Percentiles rank a stretch among this genome's conserved stretches.
Evolutionary conservation across 371 early-diverging fungal genomes (phyloP).

Genomic region (Syncephalastrum racemosum): DNA sequence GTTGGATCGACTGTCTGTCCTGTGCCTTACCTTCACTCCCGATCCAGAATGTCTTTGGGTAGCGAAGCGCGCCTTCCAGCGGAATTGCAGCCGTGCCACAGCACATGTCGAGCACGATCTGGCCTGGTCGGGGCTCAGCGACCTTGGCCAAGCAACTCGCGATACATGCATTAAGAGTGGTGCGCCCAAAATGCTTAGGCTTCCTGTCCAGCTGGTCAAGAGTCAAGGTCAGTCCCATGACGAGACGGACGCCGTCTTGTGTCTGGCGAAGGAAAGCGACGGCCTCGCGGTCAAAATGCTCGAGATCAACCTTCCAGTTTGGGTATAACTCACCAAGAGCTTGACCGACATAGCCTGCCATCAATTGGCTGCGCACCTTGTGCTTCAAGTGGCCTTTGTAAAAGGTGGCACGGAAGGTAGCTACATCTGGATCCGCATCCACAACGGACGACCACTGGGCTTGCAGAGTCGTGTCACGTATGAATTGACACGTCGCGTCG

Average conservation of each 20-base stretch:
- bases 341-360: constrained; percentile 35
- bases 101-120: constrained; percentile 47
- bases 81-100: constrained; percentile 38
- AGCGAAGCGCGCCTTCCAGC: constrained; percentile 33
- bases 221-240: constrained; percentile 29
- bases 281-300: constrained; percentile 31
- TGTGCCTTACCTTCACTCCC: constrained; percentile 41
- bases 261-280: constrained; percentile 23
- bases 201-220: constrained; percentile 32
- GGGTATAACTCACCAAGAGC: constrained; percentile 24
- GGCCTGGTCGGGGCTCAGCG: constrained; percentile 35
- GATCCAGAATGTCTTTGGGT: constrained; percentile 35
- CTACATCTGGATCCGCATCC: too few species aligned
- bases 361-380: constrained; percentile 19
- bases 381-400: constrained; percentile 33
- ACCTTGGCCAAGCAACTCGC: constrained; percentile 39
- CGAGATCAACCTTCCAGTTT: constrained; percentile 42
- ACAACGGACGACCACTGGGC: too few species aligned
- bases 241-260: constrained; percentile 8
- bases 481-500: too few species aligned
- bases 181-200: constrained; percentile 36
- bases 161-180: constrained; percentile 43
- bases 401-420: constrained; percentile 41
- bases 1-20: not conserved
- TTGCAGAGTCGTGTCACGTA: too few species aligned